Evolutionary conservation across 1,284 basidiomycete species (phyloP), one percentile per base, ranked within the genome.

Genomic region (Entoloma clypeatum): DNA sequence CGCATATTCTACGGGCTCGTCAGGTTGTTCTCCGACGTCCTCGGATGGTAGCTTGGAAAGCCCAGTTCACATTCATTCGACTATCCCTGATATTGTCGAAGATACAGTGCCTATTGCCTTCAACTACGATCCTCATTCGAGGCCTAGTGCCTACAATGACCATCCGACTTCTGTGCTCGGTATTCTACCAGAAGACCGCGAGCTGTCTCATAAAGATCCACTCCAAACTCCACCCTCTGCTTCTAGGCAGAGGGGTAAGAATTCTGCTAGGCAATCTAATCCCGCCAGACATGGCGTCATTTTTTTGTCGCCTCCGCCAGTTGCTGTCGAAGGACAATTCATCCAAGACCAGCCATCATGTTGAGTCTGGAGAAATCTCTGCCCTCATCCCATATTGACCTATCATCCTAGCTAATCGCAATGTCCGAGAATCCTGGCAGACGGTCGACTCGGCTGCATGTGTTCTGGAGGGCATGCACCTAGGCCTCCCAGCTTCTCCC

Each of bases 181-280:
- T 42, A 62, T 69, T 8, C 65, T 79, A 6, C 75, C 75, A 1
- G 77, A 81, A 48, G 77, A 69, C 44, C 50, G 59, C 16, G 74
- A 75, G 38, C 45, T 55, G 29, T 52, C 55, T 34, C 50, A 52
- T 26, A 60, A 60, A 38, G 48, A 40, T 17, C 27, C 54, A 14
- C 45, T 41, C 11, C 26, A 11, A 4, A 39, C 38, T 11, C 16
- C 36, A 18, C 43, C 45, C 3, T 38, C 45, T 24, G 32, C 44
- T 13, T 31, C 36, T 14, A 19, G 50, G 36, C 38, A 57, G 53
- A 43, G 56, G 47, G 35, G 55, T 16, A 50, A 52, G 36, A 41
- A 42, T 27, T 41, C 46, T 11, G 31, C 27, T 5, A 45, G 36
- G 11, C 58, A 35, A 59, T 63, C 38, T 42, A 57, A 32, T 57